A percentile compares a stretch with the other conserved stretches of the same genome.
phyloP scores from a whole-genome alignment of 371 early-diverging fungal species.

The Apophysomyces sp. region DNA sequence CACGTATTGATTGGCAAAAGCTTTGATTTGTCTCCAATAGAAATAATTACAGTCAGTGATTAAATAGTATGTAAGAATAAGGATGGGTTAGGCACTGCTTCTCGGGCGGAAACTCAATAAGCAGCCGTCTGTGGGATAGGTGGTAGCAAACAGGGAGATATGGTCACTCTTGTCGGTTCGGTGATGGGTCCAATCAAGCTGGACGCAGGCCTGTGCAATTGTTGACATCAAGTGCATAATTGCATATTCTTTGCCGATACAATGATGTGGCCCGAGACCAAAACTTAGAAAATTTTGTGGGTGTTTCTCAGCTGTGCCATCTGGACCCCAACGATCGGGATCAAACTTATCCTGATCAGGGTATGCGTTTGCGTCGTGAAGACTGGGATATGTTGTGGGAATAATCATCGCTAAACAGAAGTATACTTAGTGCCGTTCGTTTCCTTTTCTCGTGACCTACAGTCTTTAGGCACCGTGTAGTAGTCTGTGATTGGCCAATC shows the following conservation, averaged over 20 bases:
- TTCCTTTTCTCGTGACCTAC: constrained; percentile 1
- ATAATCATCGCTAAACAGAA: constrained; percentile 31
- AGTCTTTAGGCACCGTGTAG: constrained; percentile 36
- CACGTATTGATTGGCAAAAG: no score
- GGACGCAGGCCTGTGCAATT: constrained; percentile 26
- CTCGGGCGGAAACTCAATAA: constrained; percentile 39
- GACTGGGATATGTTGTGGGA: constrained; percentile 40
- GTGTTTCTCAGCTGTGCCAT: constrained; percentile 31
- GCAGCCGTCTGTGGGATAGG: constrained; percentile 41
- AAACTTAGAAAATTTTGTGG: constrained; percentile 44
- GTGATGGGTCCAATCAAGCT: constrained; percentile 36
- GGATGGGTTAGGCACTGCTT: background rate
- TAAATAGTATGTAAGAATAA: background rate
- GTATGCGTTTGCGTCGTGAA: constrained; percentile 36
- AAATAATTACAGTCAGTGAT: background rate
- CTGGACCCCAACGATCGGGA: constrained; percentile 40
- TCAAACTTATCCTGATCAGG: constrained; percentile 38
- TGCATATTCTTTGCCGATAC: constrained; percentile 42
- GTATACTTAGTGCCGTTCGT: background rate
- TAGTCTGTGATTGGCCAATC: constrained; percentile 31
- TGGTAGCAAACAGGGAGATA: constrained; percentile 42
- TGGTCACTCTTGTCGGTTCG: constrained; percentile 38
- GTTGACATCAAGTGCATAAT: constrained; percentile 37
- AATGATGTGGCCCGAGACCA: constrained; percentile 40
- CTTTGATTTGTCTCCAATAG: no score